Evolutionary conservation across 352 stramenopile species (phyloP).

Genomic region (Pythium pyrilobum): DNA sequence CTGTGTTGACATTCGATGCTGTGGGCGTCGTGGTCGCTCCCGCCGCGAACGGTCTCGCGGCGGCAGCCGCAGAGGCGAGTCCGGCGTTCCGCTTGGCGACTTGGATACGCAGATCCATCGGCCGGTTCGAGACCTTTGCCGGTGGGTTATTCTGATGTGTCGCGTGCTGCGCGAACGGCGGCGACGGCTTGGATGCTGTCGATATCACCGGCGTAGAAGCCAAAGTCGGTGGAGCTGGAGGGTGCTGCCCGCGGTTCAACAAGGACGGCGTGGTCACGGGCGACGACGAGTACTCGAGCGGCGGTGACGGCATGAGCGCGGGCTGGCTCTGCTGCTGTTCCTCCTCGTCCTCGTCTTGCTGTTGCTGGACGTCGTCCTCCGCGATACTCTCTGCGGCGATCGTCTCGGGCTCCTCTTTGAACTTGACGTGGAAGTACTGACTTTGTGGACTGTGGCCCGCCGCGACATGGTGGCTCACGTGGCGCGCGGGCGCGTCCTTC

Average conservation of each 20-base stretch:
- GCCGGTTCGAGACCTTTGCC: not conserved
- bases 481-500: constrained; percentile 11
- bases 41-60: not conserved
- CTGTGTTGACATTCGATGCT: not conserved
- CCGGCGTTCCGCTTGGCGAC: constrained; percentile 76
- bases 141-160: not conserved
- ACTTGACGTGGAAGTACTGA: constrained; percentile 19
- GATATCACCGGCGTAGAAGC: not conserved
- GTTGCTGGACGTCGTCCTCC: not conserved
- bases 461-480: constrained; percentile 9
- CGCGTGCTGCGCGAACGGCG: constrained; percentile 2
- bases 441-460: constrained; percentile 20
- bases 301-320: constrained; percentile 1
- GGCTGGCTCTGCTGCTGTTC: not conserved
- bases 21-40: constrained; percentile 1
- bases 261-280: constrained; percentile 16
- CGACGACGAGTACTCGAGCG: constrained; percentile 34
- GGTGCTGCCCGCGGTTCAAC: constrained; percentile 8
- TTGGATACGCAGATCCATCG: constrained; percentile 63
- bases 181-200: not conserved
- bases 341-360: constrained; percentile 1
- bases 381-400: not conserved
- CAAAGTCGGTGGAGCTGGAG: no score
- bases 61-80: constrained; percentile 1
- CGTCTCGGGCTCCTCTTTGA: constrained; percentile 13